Evolutionary conservation across 2,329 filamentous ascomycete species (phyloP).

Genomic region (Clathrospora elynae): DNA sequence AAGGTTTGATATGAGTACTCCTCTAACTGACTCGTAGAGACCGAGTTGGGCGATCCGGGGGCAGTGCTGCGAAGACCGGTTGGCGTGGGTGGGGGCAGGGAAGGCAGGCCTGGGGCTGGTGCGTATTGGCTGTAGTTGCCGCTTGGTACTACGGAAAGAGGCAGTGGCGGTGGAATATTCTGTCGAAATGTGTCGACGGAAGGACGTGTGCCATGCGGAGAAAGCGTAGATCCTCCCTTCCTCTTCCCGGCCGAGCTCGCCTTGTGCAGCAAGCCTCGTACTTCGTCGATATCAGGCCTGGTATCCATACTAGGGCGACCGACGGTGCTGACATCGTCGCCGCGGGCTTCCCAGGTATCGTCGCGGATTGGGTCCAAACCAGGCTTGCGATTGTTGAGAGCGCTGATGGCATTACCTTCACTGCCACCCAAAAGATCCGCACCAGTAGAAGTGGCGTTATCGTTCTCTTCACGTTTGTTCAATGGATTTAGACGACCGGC

Average conservation of each 20-base stretch:
- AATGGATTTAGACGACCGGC: constrained; percentile 67
- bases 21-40: constrained; percentile 41
- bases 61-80: constrained; percentile 27
- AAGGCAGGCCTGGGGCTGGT: constrained; percentile 22
- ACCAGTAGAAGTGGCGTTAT: constrained; percentile 38
- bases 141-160: constrained; percentile 33
- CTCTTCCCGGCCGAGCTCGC: constrained; percentile 54
- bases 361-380: constrained; percentile 53
- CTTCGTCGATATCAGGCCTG: constrained; percentile 53
- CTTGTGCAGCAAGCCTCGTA: constrained; percentile 52
- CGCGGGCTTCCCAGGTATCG: constrained; percentile 51
- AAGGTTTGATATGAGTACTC: constrained; percentile 44
- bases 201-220: constrained; percentile 25
- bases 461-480: constrained; percentile 36
- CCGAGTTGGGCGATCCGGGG: constrained; percentile 38
- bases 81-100: constrained; percentile 21
- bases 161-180: constrained; percentile 36
- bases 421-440: constrained; percentile 43
- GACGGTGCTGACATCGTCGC: constrained; percentile 46
- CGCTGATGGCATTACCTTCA: constrained; percentile 51
- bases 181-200: constrained; percentile 27
- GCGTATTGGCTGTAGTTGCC: constrained; percentile 32
- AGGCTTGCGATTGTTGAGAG: constrained; percentile 52
- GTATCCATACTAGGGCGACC: constrained; percentile 50
- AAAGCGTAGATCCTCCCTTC: constrained; percentile 36